Evolutionary conservation across 2,329 filamentous ascomycete species (phyloP), one percentile per base, ranked within the genome.

Genomic region (Colletotrichum zoysiae): DNA sequence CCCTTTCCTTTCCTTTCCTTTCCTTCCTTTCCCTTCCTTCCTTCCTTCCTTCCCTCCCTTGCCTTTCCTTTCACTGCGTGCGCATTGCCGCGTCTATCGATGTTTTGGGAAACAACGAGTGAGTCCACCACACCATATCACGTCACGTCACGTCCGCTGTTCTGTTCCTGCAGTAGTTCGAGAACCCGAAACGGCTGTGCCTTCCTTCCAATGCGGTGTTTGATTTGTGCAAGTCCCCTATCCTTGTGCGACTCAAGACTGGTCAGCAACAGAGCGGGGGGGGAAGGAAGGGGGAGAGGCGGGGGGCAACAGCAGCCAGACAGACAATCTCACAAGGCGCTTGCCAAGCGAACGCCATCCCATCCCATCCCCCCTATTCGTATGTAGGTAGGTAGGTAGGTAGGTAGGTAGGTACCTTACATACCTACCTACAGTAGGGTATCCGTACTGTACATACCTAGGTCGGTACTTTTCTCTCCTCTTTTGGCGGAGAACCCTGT

Each of bases 401-500:
- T 26, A 26, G 26, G 26, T 26, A 26, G 26, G 26, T 26, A 26
- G 26, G 26, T 26, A 26, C 26, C 26, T 26, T 26, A 26, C 26
- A 26, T 26, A 26, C 26, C 3, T 26, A 26, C 26, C 1, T 26
- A 26, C 26, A 26, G 26, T 2, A 26, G 26, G 26, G 26, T 26
- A 26, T 26, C 26, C 26, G 7, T 38, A 38, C 38, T 14, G 38
- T 42, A 42, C 14, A 16, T 44, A 44, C 42, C 16, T 44, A 20
- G 26, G 26, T 26, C 26, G 2, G 26, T 26, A 26, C 26, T 26
- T 46, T 6, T 55, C 65, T 69, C 65, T 56, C 50, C 61, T 55
- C 50, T 64, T 71, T 71, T 64, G 70, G 70, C 70, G 70, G 70
- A 71, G 70, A 69, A 69, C 65, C 70, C 53, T 71, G 70, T 35